Evolutionary conservation across 2,329 filamentous ascomycete genomes (phyloP).

Genomic region (Aspergillus clavatus): DNA sequence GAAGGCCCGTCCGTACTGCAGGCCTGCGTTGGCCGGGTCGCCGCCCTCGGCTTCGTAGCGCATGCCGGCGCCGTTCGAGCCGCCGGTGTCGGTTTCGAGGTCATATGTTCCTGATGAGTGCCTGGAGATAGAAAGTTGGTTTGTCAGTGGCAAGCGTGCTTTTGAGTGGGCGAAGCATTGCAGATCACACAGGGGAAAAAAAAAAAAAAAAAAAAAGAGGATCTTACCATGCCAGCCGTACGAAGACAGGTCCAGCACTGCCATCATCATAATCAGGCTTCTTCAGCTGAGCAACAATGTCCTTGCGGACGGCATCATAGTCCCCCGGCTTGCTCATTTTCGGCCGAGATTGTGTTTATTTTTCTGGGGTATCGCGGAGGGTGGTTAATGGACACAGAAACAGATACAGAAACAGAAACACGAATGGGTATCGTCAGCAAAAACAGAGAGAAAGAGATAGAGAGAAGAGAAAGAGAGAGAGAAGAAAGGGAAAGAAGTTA

Average conservation of each 20-base stretch:
- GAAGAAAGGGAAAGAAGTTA: constrained; percentile 11
- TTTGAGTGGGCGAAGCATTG: neutral
- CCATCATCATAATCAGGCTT: constrained; percentile 63
- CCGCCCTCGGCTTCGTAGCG: constrained; percentile 60
- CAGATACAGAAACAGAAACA: neutral
- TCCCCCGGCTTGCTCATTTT: constrained; percentile 36
- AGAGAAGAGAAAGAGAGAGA: constrained; percentile 7
- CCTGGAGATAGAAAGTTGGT: constrained; percentile 32
- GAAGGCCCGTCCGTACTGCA: constrained; percentile 60
- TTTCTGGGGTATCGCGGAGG: constrained; percentile 9
- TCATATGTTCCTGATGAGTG: constrained; percentile 63
- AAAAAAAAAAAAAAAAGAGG: constrained; percentile 7
- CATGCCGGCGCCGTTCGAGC: constrained; percentile 63
- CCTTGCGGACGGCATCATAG: constrained; percentile 49
- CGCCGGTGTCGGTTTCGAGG: constrained; percentile 55
- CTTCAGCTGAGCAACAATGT: constrained; percentile 51
- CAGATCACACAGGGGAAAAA: too few species aligned
- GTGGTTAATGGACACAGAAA: neutral
- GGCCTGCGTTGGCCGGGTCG: constrained; percentile 61
- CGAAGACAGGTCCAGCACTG: constrained; percentile 59
- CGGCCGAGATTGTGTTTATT: constrained; percentile 19
- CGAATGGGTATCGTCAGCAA: neutral
- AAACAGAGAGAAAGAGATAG: constrained; percentile 6
- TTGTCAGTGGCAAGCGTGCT: constrained; percentile 5
- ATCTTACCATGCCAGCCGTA: constrained; percentile 57